phyloP scores from a whole-genome alignment of 192 early-diverging fungal species.

The Coemansia sp. region DNA sequence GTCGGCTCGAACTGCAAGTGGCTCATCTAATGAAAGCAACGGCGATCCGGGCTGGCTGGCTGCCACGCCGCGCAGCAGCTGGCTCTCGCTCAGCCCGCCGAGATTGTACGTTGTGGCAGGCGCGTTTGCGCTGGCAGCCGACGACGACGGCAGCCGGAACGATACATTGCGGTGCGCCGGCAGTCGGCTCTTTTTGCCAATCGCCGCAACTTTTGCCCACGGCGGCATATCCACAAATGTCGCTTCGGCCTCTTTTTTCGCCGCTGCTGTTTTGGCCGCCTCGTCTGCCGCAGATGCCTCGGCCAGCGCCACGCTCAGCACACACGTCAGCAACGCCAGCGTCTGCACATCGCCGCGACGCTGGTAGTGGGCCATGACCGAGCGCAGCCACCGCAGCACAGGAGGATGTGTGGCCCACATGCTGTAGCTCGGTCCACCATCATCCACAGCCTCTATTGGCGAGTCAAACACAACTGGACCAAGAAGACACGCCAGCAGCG shows the following conservation, averaged over 20 bases:
- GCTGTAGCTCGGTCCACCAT: neutral
- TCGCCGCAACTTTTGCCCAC: neutral
- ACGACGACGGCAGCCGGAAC: constrained; percentile 13
- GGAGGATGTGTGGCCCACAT: constrained; percentile 29
- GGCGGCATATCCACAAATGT: constrained; percentile 1
- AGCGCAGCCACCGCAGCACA: constrained; percentile 31
- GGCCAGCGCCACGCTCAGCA: constrained; percentile 21
- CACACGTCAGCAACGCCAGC: constrained; percentile 48
- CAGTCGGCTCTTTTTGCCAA: neutral
- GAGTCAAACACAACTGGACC: neutral
- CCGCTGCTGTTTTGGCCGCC: neutral
- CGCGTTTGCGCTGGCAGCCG: neutral
- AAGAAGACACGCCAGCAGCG: constrained; percentile 35
- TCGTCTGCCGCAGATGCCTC: constrained; percentile 2
- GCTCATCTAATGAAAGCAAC: neutral
- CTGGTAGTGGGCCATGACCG: constrained; percentile 34
- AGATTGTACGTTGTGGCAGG: neutral
- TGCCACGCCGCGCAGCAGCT: constrained; percentile 11
- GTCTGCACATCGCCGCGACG: constrained; percentile 50
- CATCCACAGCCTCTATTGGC: neutral
- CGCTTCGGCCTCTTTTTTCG: neutral
- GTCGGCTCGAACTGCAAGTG: neutral
- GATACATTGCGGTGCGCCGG: constrained; percentile 9
- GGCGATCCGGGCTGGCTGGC: neutral
- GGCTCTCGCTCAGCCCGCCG: constrained; percentile 6